Base-by-base conservation (phyloP, 139 green algal species). In the Pleodorina starrii region DNA sequence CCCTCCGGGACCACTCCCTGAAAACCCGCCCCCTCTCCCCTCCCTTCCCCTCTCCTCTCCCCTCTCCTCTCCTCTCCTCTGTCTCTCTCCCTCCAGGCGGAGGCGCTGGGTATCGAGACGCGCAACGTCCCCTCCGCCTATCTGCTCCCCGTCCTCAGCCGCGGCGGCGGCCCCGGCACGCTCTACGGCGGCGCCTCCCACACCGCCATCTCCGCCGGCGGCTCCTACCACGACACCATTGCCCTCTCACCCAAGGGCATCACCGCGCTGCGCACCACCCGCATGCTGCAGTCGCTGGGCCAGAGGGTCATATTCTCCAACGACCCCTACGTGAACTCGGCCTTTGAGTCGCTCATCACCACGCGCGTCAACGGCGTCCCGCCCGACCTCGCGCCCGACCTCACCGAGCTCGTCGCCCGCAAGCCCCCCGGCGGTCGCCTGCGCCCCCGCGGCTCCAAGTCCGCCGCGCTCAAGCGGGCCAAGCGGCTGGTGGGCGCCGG, bases 241-340 rank as follows among this genome's bases (percentile, higher is more conserved):
- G 71, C 69, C 69, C 68, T 88, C 44, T 81, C 40, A 7, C 90
- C 90, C 42, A 83, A 89, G 25, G 85, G 79, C 10, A 66, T 92
- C 7, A 57, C 85, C 32, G 69, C 77, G 10, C 16, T 90, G 46
- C 85, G 85, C 32, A 90, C 85, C 32, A 92, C 90, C 19, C 54
- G 59, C 25, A 89, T 78, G 54, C 63, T 92, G n/a, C 59, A 90
- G 23, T 72, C 59, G 1, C 83, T 92, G 25, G 89, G 89, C 29
- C 74, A 88, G 32, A 88, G 77, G 43, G 89, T 87, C 75, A 92
- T 92, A 60, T 90, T 83, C 72, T 92, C 90, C 42, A 89, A 86
- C 69, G 76, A 72, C 69, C 85, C 90, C 50, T 92, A 92, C 78
- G 79, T 92, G 29, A 81, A 92, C 42, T 79, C 71, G 32, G 90